Evolutionary conservation across 163 green algal genomes (phyloP).

Genomic region (Chlorella variabilis): DNA sequence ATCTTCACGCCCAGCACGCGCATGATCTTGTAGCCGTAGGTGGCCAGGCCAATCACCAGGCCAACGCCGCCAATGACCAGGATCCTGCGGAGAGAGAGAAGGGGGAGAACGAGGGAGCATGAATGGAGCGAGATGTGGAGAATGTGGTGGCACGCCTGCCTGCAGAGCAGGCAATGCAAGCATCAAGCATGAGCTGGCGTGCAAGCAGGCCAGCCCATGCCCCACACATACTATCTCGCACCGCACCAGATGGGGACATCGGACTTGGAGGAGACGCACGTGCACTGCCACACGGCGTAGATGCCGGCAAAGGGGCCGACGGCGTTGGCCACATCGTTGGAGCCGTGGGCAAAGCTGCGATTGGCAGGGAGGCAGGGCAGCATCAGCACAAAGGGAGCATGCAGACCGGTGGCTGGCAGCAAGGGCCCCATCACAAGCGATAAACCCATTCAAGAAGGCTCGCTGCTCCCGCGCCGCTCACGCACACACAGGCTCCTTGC

Average conservation of each 20-base stretch:
- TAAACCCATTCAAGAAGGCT: too few species aligned
- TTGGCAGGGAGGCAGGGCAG: too few species aligned
- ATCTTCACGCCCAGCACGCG: slow-evolving; percentile 65
- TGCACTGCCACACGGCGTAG: slow-evolving; percentile 32
- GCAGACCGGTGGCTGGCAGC: too few species aligned
- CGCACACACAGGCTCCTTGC: too few species aligned
- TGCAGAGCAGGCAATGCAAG: not conserved
- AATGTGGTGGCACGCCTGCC: too few species aligned
- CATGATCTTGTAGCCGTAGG: slow-evolving; percentile 76
- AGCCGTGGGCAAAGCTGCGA: slow-evolving; percentile 62
- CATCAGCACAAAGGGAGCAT: too few species aligned
- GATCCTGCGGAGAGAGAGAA: slow-evolving; percentile 36
- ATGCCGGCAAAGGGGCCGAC: slow-evolving; percentile 53
- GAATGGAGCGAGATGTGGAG: too few species aligned
- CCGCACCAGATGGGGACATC: slow-evolving; percentile 50
- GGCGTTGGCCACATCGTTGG: slow-evolving; percentile 70
- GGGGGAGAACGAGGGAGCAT: not conserved
- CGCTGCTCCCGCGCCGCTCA: too few species aligned
- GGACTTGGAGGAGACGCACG: slow-evolving; percentile 16
- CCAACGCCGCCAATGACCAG: slow-evolving; percentile 54
- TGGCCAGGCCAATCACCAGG: slow-evolving; percentile 54
- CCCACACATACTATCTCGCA: not conserved
- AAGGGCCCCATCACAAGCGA: too few species aligned
- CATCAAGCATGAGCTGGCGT: not conserved
- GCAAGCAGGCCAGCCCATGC: too few species aligned